phyloP scores from a whole-genome alignment of 306 rosid species.

The Pyrus bretschneideri region DNA sequence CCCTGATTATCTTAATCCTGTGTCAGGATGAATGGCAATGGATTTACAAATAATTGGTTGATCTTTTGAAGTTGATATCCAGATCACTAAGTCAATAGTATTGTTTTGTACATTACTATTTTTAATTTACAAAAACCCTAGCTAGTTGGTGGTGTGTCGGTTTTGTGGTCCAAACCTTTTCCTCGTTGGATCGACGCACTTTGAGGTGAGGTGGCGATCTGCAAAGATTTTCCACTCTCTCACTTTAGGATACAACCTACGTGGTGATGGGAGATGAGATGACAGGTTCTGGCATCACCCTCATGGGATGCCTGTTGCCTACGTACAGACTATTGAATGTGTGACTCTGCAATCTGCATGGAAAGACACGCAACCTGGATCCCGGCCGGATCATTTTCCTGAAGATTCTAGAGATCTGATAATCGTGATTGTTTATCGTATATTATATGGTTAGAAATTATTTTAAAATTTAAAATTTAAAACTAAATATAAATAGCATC shows the following conservation, averaged over 20 bases:
- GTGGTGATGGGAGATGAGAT: neutral
- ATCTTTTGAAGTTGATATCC: neutral
- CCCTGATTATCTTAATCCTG: neutral
- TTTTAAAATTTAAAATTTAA: too few relatives aligned
- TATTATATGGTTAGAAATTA: too few relatives aligned
- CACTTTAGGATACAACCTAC: neutral
- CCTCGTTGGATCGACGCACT: neutral
- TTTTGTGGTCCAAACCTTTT: neutral
- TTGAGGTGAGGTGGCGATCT: constrained; percentile 7
- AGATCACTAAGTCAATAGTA: neutral
- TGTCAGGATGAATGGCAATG: neutral
- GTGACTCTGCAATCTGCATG: neutral
- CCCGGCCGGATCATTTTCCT: too few relatives aligned
- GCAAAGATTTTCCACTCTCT: constrained; percentile 5
- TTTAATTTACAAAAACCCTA: neutral
- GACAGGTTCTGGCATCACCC: neutral
- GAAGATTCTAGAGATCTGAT: accelerated
- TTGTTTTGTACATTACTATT: neutral
- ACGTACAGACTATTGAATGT: neutral
- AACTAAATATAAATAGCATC: too few relatives aligned
- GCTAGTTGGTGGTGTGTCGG: neutral
- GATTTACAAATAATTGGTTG: neutral
- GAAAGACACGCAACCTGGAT: too few relatives aligned
- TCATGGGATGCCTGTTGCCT: neutral
- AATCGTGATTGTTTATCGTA: accelerated